Conservation (phyloP, 148 eudicot genomes). For the Linanthus parryae region DNA sequence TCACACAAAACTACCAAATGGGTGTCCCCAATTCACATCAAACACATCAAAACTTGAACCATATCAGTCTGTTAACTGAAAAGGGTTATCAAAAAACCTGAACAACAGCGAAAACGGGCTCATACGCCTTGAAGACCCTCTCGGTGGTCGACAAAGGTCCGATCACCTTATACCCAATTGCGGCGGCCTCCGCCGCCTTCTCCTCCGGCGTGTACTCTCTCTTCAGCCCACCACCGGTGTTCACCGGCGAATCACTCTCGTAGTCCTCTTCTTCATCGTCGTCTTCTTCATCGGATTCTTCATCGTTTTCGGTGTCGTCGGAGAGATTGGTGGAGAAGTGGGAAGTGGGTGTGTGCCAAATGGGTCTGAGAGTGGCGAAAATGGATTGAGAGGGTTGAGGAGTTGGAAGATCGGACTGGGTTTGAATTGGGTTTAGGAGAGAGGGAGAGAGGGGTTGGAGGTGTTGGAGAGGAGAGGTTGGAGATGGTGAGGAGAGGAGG, state of each 20-base stretch:
- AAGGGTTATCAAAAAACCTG: no score
- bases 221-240: slow-evolving; percentile 13
- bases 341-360: slow-evolving; percentile 11
- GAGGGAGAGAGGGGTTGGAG: slow-evolving; percentile 11
- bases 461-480: slow-evolving; percentile 18
- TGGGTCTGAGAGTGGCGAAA: not conserved
- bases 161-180: slow-evolving; percentile 75
- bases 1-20: not conserved
- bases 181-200: slow-evolving; percentile 52
- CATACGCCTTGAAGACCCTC: slow-evolving; percentile 53
- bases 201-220: slow-evolving; percentile 45
- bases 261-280: slow-evolving; percentile 16
- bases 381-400: not conserved
- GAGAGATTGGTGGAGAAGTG: slow-evolving; percentile 26
- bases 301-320: slow-evolving; percentile 17
- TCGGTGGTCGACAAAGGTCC: slow-evolving; percentile 60
- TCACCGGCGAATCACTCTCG: slow-evolving; percentile 15
- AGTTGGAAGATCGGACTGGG: slow-evolving; percentile 2
- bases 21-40: no score
- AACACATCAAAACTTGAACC: no score
- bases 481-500: slow-evolving; percentile 8
- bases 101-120: slow-evolving; percentile 73
- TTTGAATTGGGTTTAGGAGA: slow-evolving; percentile 8
- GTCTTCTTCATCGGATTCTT: slow-evolving; percentile 3
- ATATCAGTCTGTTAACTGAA: no score